These are phyloP conservation scores for Eimeria praecox DNA, from an alignment of 169 alveolate genomes.

Conservation along the genomic window DNA sequence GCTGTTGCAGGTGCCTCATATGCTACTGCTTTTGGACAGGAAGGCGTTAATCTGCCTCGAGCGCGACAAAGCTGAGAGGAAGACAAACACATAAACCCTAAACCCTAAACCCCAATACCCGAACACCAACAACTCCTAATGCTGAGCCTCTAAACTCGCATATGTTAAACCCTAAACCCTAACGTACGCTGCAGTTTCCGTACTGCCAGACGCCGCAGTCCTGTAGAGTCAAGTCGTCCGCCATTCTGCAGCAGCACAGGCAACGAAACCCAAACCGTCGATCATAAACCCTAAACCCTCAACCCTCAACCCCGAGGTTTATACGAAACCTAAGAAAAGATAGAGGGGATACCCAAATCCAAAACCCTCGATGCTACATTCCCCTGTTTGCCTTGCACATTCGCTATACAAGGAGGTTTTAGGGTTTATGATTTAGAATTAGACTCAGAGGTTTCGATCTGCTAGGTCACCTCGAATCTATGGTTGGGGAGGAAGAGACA, in stretches of 20 bases:
- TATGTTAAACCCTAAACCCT: neutral
- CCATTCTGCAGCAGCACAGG: conserved; percentile 21
- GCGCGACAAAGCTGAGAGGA: neutral
- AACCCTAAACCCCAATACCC: neutral
- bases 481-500: neutral
- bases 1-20: conserved; percentile 6
- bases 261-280: conserved; percentile 5
- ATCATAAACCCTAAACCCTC: neutral
- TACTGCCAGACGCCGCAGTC: conserved; percentile 27
- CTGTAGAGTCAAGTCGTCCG: neutral
- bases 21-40: neutral
- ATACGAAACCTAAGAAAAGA: no score
- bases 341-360: neutral
- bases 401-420: neutral
- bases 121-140: neutral
- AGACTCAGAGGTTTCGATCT: neutral
- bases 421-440: conserved; percentile 26
- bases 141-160: neutral
- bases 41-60: conserved; percentile 10
- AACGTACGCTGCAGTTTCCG: conserved; percentile 13
- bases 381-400: neutral
- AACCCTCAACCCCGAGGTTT: neutral
- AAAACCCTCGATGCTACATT: neutral
- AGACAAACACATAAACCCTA: neutral
- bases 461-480: neutral